Conservation (phyloP, 306 rosid genomes). For the Rosa chinensis region DNA sequence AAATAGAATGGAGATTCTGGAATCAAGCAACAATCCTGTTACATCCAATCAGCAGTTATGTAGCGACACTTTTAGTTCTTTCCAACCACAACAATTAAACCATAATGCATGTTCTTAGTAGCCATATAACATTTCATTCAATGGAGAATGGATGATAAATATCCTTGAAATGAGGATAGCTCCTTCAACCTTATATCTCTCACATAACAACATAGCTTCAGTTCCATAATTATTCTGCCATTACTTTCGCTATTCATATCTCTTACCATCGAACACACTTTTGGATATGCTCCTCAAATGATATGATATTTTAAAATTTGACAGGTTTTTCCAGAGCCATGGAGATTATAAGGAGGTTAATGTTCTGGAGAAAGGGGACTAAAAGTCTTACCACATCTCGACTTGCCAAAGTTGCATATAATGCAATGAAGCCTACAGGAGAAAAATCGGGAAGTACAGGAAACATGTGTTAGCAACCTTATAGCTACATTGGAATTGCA, state of each 20-base stretch:
- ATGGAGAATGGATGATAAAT: neutral
- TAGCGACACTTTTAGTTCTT: neutral
- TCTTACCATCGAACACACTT: neutral
- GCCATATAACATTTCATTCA: neutral
- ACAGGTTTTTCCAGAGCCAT: conserved; percentile 19
- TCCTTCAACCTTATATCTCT: neutral
- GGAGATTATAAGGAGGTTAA: conserved; percentile 10
- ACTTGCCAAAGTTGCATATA: conserved; percentile 91
- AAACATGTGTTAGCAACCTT: neutral
- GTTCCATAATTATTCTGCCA: neutral
- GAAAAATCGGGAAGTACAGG: conserved; percentile 38
- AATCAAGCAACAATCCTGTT: conserved; percentile 98
- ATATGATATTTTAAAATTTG: conserved; percentile 18
- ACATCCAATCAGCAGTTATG: conserved; percentile 23
- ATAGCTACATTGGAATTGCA: neutral
- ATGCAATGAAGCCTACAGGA: conserved; percentile 92
- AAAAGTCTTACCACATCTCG: conserved; percentile 84
- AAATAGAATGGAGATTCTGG: conserved; percentile 95
- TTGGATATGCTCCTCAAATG: too few relatives aligned
- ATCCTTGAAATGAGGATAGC: neutral
- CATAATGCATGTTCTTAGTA: conserved; percentile 3
- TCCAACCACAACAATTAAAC: conserved; percentile 14
- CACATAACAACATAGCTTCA: neutral
- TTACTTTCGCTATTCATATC: neutral
- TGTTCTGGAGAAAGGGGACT: conserved; percentile 18